These are phyloP conservation scores for Exobasidium cylindrosporum DNA, from an alignment of 1,284 basidiomycete species.

Conservation along the genomic window DNA sequence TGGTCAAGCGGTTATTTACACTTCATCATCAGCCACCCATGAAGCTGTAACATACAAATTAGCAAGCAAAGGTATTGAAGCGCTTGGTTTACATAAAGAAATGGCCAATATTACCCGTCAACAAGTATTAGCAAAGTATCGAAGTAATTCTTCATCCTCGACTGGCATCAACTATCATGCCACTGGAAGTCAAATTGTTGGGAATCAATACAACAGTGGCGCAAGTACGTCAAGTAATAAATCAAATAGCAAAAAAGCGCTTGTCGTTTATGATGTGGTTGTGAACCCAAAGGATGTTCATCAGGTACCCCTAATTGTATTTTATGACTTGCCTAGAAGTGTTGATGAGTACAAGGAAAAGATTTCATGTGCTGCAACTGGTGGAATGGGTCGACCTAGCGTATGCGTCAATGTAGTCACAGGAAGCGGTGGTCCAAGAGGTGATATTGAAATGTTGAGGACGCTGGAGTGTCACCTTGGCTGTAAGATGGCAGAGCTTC, in stretches of 20 bases:
- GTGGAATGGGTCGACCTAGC: conserved; percentile 75
- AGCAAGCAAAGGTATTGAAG: conserved; percentile 77
- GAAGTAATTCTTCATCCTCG: conserved; percentile 56
- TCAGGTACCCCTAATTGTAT: conserved; percentile 81
- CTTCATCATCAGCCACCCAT: conserved; percentile 46
- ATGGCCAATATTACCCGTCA: conserved; percentile 78
- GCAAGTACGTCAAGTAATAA: conserved; percentile 24
- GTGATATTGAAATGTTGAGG: conserved; percentile 90
- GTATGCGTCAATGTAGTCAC: conserved; percentile 93
- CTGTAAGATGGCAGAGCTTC: conserved; percentile 40
- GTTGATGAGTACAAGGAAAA: conserved; percentile 94
- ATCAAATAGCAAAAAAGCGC: conserved; percentile 59
- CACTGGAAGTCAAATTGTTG: conserved; percentile 24
- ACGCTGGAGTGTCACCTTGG: conserved; percentile 76
- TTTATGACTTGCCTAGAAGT: conserved; percentile 80
- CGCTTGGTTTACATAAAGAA: conserved; percentile 73
- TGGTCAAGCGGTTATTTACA: conserved; percentile 47
- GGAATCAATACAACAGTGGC: background rate
- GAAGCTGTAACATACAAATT: conserved; percentile 67
- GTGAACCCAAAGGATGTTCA: conserved; percentile 83
- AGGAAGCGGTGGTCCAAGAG: conserved; percentile 72
- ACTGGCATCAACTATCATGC: conserved; percentile 22
- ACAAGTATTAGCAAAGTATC: conserved; percentile 76
- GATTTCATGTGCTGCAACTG: conserved; percentile 61
- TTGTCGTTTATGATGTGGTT: conserved; percentile 86